Base-by-base conservation (phyloP, 2,329 filamentous ascomycete species). In the Zarea fungicola region DNA sequence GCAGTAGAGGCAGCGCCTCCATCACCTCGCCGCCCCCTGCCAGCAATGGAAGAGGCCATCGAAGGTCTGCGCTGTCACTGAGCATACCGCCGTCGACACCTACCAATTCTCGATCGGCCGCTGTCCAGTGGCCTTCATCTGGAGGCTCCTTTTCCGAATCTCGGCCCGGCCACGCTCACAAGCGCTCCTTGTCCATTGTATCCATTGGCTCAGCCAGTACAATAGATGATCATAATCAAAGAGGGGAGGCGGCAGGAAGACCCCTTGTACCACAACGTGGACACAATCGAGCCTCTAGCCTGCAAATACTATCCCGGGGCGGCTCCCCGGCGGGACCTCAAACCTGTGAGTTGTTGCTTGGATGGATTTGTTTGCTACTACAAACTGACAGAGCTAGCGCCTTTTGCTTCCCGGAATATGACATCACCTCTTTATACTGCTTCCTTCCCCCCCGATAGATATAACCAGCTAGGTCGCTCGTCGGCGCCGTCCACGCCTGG, bases 161-260 rank as follows among this genome's bases (percentile, higher is more conserved):
- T 49, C 57, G 60, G 18, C 55, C 63, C 19, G 72, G 75, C n/a
- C 80, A 85, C 59, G 71, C 75, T 46, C 87, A 91, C 59, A 83
- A 85, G 63, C 77, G 87, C 58, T 92, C 88, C 3, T 76, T 93
- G 25, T 93, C 88, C 16, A 92, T 93, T 54, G 81, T 92, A 39
- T 92, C 88, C 9, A 80, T 92, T 57, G 85, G 84, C 10, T 80
- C 80, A 18, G 68, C 70, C 31, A 71, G 69, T 25, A 67, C 70
- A 18, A 66, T 73, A 34, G 77, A 78, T 19, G 76, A 77, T 36
- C 67, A 73, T 36, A 56, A 59, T 18, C 67, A 70, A 42, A 65
- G 64, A 49, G 72, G 71, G 54, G 72, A 76, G 23, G 57, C 64
- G 13, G 60, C 69, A 2, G 53, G 60, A 26, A 66, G 70, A 56